Evolutionary conservation across 768 basidiomycete species (phyloP).

Genomic region (Tricholoma terreum): DNA sequence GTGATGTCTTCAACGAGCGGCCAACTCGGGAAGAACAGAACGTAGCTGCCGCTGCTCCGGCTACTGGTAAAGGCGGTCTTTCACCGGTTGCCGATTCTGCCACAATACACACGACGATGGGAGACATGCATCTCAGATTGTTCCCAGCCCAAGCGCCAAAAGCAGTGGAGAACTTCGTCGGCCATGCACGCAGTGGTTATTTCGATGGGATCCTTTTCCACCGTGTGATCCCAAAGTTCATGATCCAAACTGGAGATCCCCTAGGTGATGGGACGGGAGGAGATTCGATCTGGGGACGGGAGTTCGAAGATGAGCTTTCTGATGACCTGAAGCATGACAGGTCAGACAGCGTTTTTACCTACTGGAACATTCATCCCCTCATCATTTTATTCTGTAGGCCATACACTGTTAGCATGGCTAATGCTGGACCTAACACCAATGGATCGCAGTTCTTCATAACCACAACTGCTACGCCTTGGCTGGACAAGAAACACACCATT

Average conservation of each 20-base stretch:
- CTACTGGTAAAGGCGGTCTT: conserved; percentile 48
- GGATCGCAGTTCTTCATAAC: conserved; percentile 99
- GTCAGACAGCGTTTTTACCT: conserved; percentile 32
- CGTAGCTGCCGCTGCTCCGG: conserved; percentile 63
- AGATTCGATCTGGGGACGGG: conserved; percentile 82
- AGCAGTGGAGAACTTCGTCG: conserved; percentile 97
- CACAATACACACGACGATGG: conserved; percentile 92
- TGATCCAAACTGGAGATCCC: conserved; percentile 96
- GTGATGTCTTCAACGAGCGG: conserved; percentile 97
- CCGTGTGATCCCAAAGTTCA: conserved; percentile 97
- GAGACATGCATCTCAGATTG: conserved; percentile 85
- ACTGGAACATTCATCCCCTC: background rate
- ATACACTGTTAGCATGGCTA: conserved; percentile 95
- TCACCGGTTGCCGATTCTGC: conserved; percentile 75
- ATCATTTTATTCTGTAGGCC: conserved; percentile 49
- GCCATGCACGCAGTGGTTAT: conserved; percentile 83
- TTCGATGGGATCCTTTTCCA: conserved; percentile 96
- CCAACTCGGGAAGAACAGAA: conserved; percentile 96
- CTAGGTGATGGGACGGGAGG: conserved; percentile 95
- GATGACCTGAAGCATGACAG: conserved; percentile 89
- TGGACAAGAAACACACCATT: conserved; percentile 89
- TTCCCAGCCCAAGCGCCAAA: conserved; percentile 94
- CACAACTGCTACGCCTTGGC: conserved; percentile 89
- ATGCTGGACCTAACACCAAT: conserved; percentile 86
- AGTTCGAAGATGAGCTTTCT: conserved; percentile 93